phyloP scores from a whole-genome alignment of 2,329 filamentous ascomycete species.

The Penicillium sp. region DNA sequence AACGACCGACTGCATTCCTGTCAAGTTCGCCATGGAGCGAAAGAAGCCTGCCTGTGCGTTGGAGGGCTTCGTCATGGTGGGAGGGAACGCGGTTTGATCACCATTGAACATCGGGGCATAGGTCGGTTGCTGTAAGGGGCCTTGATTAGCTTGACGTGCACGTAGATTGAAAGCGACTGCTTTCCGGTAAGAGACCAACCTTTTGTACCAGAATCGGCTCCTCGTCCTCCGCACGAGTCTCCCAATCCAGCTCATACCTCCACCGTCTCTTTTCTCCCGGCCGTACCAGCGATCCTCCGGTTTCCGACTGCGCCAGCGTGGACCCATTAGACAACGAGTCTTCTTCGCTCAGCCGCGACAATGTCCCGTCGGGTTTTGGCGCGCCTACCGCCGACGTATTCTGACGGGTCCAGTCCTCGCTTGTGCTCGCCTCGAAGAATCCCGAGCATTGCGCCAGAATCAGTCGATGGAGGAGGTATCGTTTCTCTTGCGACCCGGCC shows the following conservation, averaged over 20 bases:
- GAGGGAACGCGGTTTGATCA: conserved; percentile 44
- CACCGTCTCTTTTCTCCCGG: conserved; percentile 61
- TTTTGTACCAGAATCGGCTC: conserved; percentile 86
- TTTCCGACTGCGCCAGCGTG: conserved; percentile 38
- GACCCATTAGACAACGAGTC: conserved; percentile 37
- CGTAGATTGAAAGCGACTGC: not conserved
- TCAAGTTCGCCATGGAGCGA: conserved; percentile 80
- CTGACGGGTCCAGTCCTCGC: conserved; percentile 68
- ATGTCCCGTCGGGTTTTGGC: conserved; percentile 45
- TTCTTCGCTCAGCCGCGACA: conserved; percentile 39
- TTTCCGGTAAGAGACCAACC: conserved; percentile 42
- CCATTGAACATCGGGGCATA: conserved; percentile 59
- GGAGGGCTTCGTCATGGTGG: conserved; percentile 62
- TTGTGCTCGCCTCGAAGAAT: conserved; percentile 82
- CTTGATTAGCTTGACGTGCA: conserved; percentile 11
- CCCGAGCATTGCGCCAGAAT: conserved; percentile 87
- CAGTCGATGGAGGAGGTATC: conserved; percentile 82
- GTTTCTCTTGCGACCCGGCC: conserved; percentile 68
- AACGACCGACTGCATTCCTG: conserved; percentile 53
- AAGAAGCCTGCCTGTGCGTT: conserved; percentile 70
- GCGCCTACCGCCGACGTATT: conserved; percentile 30
- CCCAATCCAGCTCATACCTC: conserved; percentile 84
- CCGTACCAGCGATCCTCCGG: conserved; percentile 39
- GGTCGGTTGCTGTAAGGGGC: conserved; percentile 30
- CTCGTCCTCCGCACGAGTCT: conserved; percentile 66